phyloP scores from a whole-genome alignment of 352 stramenopile genomes.

The Pythium coloratum region DNA sequence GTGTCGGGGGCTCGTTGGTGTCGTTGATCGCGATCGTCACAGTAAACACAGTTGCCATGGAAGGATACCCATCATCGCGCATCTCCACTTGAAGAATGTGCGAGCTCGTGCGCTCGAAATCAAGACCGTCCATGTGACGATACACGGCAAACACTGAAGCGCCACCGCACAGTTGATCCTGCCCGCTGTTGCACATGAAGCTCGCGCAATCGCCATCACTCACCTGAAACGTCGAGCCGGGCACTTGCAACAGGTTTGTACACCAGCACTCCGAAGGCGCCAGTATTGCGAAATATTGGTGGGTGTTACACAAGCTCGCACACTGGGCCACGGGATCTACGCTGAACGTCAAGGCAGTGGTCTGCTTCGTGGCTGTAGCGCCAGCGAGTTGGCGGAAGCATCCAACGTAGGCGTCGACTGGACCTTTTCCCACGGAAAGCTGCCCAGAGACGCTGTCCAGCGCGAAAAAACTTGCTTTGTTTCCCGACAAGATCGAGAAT shows the following conservation, averaged over 20 bases:
- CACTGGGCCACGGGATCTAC: slow-evolving; percentile 16
- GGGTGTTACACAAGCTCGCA: slow-evolving; percentile 4
- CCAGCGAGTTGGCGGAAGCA: slow-evolving; percentile 25
- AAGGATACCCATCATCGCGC: slow-evolving; percentile 23
- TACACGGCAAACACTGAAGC: slow-evolving; percentile 21
- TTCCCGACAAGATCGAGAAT: slow-evolving; percentile 27
- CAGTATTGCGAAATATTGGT: slow-evolving; percentile 28
- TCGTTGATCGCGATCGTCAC: slow-evolving; percentile 17
- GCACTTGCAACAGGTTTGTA: slow-evolving; percentile 16
- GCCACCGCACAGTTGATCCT: slow-evolving; percentile 21
- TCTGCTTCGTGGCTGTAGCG: slow-evolving; percentile 6
- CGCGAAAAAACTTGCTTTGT: slow-evolving; percentile 27
- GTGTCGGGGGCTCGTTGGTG: slow-evolving; percentile 27
- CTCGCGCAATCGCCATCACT: slow-evolving; percentile 15
- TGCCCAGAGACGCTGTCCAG: slow-evolving; percentile 26
- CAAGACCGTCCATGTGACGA: slow-evolving; percentile 23
- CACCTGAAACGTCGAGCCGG: slow-evolving; percentile 7
- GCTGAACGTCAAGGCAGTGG: slow-evolving; percentile 3
- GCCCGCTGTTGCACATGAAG: slow-evolving; percentile 10
- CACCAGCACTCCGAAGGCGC: slow-evolving; percentile 27
- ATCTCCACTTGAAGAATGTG: slow-evolving; percentile 26
- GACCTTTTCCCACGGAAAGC: slow-evolving; percentile 27
- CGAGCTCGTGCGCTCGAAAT: slow-evolving; percentile 24
- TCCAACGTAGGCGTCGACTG: slow-evolving; percentile 24
- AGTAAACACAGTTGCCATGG: slow-evolving; percentile 13